Percentiles rank a stretch among this genome's conserved stretches.
phyloP scores from a whole-genome alignment of 2,329 filamentous ascomycete genomes.

The Colletotrichum incanum region DNA sequence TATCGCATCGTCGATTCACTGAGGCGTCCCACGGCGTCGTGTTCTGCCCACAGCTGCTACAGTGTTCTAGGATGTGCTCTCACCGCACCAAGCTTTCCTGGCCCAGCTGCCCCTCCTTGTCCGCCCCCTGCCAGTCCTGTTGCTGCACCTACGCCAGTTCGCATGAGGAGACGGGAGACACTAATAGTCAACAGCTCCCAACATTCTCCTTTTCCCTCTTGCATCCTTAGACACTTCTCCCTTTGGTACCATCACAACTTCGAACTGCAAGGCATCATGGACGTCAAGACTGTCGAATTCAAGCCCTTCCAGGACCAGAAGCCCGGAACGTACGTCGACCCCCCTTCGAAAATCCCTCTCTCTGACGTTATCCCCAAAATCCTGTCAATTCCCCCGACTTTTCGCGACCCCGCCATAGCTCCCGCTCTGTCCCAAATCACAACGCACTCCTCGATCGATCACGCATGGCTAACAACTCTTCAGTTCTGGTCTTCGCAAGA shows the following conservation, averaged over 20 bases:
- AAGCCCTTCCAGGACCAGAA: conserved; percentile 96
- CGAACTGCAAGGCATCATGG: conserved; percentile 69
- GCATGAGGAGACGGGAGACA: background rate
- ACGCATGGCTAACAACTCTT: conserved; percentile 32
- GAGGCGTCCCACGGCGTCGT: background rate
- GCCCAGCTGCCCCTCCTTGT: conserved; percentile 9
- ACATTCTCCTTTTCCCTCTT: conserved; percentile 41
- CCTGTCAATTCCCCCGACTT: conserved; percentile 45
- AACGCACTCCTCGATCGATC: conserved; percentile 18
- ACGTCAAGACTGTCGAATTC: conserved; percentile 82
- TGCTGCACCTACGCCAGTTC: conserved; percentile 5
- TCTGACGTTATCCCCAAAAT: conserved; percentile 49
- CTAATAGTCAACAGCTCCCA: conserved; percentile 36
- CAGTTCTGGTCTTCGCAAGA: conserved; percentile 98
- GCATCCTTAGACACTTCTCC: conserved; percentile 7
- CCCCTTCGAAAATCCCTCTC: conserved; percentile 46
- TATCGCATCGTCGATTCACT: conserved; percentile 23
- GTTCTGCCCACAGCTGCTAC: conserved; percentile 13
- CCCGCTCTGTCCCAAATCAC: conserved; percentile 23
- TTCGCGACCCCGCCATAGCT: conserved; percentile 39
- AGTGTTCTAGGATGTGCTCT: conserved; percentile 10
- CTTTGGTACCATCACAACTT: conserved; percentile 27
- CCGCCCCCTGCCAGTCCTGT: conserved; percentile 20
- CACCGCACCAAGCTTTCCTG: conserved; percentile 24
- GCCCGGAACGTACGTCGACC: conserved; percentile 90